Base-by-base conservation (phyloP, 805 yeast genomes). In the Hanseniaspora hatyaiensis region DNA sequence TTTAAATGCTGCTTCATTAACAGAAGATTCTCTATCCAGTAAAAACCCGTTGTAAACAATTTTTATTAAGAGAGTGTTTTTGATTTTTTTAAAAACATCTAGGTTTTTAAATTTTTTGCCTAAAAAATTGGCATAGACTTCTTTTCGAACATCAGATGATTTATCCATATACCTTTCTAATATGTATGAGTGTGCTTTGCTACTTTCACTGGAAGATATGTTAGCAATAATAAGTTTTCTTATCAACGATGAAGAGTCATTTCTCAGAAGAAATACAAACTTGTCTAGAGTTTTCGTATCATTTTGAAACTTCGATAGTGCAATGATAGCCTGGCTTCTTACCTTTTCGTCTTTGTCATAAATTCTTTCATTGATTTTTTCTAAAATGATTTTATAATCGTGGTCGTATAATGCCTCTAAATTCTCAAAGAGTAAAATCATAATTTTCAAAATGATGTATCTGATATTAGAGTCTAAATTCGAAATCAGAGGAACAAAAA, bases 101-200 rank as follows among this genome's bases (percentile, higher is more conserved):
- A 45, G 19, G 11, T 32, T 8, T 16, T 24, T 23, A 24, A 45
- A 45, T 20, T 24, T 45, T 18, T 45, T 34, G 3, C 40, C 24
- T 15, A 45, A 31, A 37, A 45, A 45, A 8, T 32, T 45, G 9
- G 86, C 80, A 57, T 77, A 86, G 60, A 92, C 97, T 58, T 81
- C 82, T 32, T 75, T 74, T 24, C 73, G 72, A 0, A 88, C 80
- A 23, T 78, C 80, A 20, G 72, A 76, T 28, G 89, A 60, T 58
- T 86, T 83, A 37, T 81, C 65, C 56, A 87, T 64, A 0, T 89
- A 89, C 0, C 94, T 87, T 51, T 95, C 71, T 54, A 97, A 72
- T 1, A 88, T 95, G 52, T 92, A 97, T 0, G 95, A 78, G 55
- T 81, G 80, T 2, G 84, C 98, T 57, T 80, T 75, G 56, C 77